These are phyloP conservation scores for Earliella scabrosa DNA, from an alignment of 1,284 basidiomycete genomes.

Conservation along the genomic window DNA sequence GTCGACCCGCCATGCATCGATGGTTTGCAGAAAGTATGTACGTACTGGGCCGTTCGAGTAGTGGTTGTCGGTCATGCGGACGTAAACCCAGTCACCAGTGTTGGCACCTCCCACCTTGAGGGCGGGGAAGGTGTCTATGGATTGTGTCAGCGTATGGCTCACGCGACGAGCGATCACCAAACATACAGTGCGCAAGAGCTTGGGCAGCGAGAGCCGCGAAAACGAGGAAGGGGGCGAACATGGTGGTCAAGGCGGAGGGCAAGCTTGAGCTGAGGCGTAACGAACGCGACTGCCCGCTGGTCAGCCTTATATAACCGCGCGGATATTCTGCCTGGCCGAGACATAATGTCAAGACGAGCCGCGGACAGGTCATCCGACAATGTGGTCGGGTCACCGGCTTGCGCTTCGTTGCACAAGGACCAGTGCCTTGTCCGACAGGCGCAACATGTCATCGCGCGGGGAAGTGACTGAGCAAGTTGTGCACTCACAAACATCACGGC, in stretches of 20 bases:
- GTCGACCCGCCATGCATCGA: too few relatives aligned
- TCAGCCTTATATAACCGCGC: background rate
- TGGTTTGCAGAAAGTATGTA: background rate
- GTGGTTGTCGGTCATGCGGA: slow-evolving; percentile 48
- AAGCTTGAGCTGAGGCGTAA: background rate
- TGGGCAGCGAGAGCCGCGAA: slow-evolving; percentile 7
- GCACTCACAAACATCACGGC: background rate
- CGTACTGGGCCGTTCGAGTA: slow-evolving; percentile 43
- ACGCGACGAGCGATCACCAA: too few relatives aligned
- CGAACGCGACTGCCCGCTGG: background rate
- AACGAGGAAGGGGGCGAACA: slow-evolving; percentile 10
- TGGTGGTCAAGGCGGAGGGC: background rate
- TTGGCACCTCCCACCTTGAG: slow-evolving; percentile 25
- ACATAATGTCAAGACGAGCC: background rate
- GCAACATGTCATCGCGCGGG: background rate
- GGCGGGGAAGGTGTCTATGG: slow-evolving; percentile 32
- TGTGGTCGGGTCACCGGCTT: background rate
- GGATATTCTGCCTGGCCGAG: background rate
- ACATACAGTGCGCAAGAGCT: slow-evolving; percentile 14
- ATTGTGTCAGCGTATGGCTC: too few relatives aligned
- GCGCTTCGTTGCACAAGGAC: background rate
- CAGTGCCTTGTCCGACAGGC: background rate
- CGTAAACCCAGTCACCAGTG: slow-evolving; percentile 42
- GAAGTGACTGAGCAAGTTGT: background rate
- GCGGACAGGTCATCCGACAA: background rate